Conservation (phyloP, 2,329 filamentous ascomycete species). For the Aspergillus carbonarius region DNA sequence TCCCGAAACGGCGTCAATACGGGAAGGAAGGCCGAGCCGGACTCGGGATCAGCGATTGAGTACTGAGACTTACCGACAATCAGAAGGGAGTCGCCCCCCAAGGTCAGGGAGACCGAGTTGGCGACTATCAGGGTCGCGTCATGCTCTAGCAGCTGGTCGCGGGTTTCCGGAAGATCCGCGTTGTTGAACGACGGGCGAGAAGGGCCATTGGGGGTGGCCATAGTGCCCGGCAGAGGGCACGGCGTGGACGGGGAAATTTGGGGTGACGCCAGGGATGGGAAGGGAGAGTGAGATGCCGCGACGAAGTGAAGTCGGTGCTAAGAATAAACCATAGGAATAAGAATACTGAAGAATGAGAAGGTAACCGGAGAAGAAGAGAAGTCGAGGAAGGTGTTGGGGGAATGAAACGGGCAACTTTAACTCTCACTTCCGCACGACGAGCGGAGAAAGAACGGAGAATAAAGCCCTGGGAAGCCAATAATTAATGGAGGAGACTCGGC, state of each 20-base stretch:
- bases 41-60: conserved; percentile 2
- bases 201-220: conserved; percentile 22
- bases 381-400: conserved; percentile 3
- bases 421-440: background rate
- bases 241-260: background rate
- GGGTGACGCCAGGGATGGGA: background rate
- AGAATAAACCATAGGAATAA: conserved; percentile 4
- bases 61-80: conserved; percentile 51
- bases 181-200: conserved; percentile 25
- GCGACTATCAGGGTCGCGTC: conserved; percentile 55
- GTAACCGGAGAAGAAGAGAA: conserved; percentile 12
- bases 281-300: conserved; percentile 8
- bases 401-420: background rate
- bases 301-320: conserved; percentile 6
- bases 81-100: conserved; percentile 61
- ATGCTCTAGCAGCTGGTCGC: conserved; percentile 33
- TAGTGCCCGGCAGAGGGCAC: conserved; percentile 10
- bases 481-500: background rate
- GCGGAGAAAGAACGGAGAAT: background rate
- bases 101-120: conserved; percentile 59
- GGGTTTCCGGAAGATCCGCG: conserved; percentile 31
- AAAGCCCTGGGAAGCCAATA: background rate
- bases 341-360: conserved; percentile 9
- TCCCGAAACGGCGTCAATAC: conserved; percentile 1
- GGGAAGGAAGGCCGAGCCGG: background rate